Evolutionary conservation across 2,329 filamentous ascomycete species (phyloP), one percentile per base, ranked within the genome.

Genomic region (Claviceps pazoutovae): DNA sequence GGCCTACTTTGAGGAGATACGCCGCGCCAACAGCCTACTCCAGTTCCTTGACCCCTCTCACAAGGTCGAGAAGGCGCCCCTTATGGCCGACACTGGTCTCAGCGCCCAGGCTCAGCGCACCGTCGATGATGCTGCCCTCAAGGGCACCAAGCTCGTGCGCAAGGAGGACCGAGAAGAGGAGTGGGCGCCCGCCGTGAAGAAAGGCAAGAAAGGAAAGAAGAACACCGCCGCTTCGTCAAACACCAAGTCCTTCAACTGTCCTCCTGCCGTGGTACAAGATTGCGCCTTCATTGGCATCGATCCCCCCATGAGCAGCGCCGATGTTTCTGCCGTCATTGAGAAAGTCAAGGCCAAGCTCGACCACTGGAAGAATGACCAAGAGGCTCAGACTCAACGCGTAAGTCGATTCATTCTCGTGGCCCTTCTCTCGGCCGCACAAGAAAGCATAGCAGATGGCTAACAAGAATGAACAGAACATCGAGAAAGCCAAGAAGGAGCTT

Each of bases 401-500:
- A 75, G 84, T 61, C 48, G n/a, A n/a, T 42, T 36, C 36, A 14
- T 43, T 43, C 17, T 17, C 13, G 19, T 21, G 19, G 19, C 9
- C 17, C 17, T 43, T 26, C 36, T 9, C 7, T 26, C 13, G 4
- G 5, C 46, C 14, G 7, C 42, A 26, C 14, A 17, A 23, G 41
- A 43, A 36, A 13, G 37, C 13, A 41, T n/a, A 19, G 14, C n/a
- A 50, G 19, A 30, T 7, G 14, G 14, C 49, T 45, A 46, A 50
- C 11, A n/a, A 9, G 2, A n/a, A 14, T 38, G 43, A 14, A 9
- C 44, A 97, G 93, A 98, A 98, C 76, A 84, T 97, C 55, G 87
- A 88, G 57, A 95, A 96, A 71, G 93, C 93, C 55, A 86, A 95
- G 75, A 91, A 91, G 70, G 89, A 96, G 69, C 94, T 98, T 56